Evolutionary conservation across 371 early-diverging fungal genomes (phyloP).

Genomic region (Dinochytrium kinnereticum): DNA sequence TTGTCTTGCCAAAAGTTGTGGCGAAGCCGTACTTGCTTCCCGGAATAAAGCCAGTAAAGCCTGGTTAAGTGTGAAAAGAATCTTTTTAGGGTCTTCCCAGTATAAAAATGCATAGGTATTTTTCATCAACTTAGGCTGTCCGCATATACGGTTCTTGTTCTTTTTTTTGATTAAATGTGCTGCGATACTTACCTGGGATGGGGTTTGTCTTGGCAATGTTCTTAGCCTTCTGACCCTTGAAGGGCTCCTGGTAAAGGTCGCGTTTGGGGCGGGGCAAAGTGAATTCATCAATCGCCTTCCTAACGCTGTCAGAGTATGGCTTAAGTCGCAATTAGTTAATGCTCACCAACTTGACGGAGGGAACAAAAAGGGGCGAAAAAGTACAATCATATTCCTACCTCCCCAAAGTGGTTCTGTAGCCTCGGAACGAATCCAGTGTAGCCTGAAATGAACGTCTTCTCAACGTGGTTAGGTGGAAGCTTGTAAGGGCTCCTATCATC

Average conservation of each 20-base stretch:
- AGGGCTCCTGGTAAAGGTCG: conserved; percentile 38
- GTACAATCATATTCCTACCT: conserved; percentile 37
- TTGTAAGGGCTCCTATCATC: conserved; percentile 55
- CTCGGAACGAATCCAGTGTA: conserved; percentile 61
- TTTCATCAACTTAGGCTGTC: too few species aligned
- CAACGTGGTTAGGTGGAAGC: conserved; percentile 49
- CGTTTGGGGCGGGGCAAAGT: conserved; percentile 36
- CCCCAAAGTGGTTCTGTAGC: conserved; percentile 59
- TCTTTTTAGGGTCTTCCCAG: too few species aligned
- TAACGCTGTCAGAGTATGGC: conserved; percentile 54
- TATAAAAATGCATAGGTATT: too few species aligned
- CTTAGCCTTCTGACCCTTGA: conserved; percentile 28
- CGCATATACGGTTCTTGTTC: too few species aligned
- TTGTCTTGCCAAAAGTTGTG: conserved; percentile 54
- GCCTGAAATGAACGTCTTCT: conserved; percentile 55
- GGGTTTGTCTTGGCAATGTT: conserved; percentile 31
- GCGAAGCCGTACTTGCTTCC: conserved; percentile 48
- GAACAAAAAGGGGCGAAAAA: background rate
- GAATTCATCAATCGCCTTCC: conserved; percentile 59
- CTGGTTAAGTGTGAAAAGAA: too few species aligned
- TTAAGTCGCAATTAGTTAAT: conserved; percentile 6
- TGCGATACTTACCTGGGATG: conserved; percentile 37
- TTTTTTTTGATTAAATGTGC: background rate
- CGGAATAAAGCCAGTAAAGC: conserved; percentile 59
- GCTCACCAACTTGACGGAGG: background rate